Percentiles rank a stretch among this genome's conserved stretches.
phyloP scores from a whole-genome alignment of 2,329 filamentous ascomycete species.

The Paecilomyces variotii region DNA sequence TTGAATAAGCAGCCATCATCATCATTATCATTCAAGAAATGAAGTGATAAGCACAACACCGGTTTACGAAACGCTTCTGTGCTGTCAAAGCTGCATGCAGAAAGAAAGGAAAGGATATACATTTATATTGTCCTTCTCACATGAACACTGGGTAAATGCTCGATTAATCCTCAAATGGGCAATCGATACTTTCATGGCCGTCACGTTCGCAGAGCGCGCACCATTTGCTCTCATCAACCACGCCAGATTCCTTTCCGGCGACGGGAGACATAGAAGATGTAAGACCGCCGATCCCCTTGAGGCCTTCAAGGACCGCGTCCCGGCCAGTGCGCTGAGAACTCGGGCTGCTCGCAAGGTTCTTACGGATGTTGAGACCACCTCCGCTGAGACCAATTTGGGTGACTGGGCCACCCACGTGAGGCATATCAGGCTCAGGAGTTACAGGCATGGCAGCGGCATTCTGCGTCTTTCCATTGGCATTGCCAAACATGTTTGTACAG shows the following conservation, averaged over 20 bases:
- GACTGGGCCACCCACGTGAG: constrained; percentile 4
- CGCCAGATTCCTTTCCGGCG: constrained; percentile 68
- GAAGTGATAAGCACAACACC: neutral
- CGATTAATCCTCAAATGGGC: constrained; percentile 70
- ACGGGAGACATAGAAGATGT: constrained; percentile 50
- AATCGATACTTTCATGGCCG: constrained; percentile 92
- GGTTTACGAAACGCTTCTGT: neutral
- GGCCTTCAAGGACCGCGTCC: constrained; percentile 34
- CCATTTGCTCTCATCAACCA: constrained; percentile 83
- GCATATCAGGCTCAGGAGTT: neutral
- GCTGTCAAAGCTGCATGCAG: neutral
- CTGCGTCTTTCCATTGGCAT: constrained; percentile 9
- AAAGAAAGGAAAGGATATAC: neutral
- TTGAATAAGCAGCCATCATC: neutral
- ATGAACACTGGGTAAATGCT: constrained; percentile 34
- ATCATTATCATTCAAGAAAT: neutral
- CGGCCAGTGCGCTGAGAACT: constrained; percentile 31
- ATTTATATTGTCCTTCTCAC: neutral
- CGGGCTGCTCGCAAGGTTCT: constrained; percentile 8
- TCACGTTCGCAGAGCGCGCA: constrained; percentile 94
- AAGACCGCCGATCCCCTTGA: constrained; percentile 33
- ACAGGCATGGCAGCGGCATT: neutral
- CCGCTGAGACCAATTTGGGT: constrained; percentile 6
- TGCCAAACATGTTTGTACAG: constrained; percentile 80
- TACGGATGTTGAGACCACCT: constrained; percentile 1